Evolutionary conservation across 495 filamentous ascomycete species (phyloP).

Genomic region (Neurospora cerealis): DNA sequence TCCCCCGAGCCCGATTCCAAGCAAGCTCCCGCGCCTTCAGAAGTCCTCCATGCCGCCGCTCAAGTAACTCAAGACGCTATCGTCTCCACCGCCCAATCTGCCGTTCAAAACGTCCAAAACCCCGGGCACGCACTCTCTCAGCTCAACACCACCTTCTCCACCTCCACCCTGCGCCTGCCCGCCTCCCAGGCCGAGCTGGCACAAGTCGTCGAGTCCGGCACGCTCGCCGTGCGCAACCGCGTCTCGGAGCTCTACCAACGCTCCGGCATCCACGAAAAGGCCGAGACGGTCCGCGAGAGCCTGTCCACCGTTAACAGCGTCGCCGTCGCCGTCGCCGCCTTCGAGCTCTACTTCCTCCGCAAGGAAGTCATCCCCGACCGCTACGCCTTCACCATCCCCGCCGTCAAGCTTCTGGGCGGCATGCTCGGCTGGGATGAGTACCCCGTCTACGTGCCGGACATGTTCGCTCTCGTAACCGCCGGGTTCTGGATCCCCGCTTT

Average conservation of each 20-base stretch:
- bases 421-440: constrained; percentile 27
- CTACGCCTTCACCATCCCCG: constrained; percentile 61
- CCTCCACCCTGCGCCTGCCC: constrained; percentile 50
- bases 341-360: constrained; percentile 53
- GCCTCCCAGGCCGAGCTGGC: constrained; percentile 78
- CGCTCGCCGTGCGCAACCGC: constrained; percentile 49
- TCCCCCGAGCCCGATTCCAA: not conserved
- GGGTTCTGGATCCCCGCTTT: constrained; percentile 75
- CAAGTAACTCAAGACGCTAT: constrained; percentile 17
- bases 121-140: constrained; percentile 43
- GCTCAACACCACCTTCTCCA: constrained; percentile 18
- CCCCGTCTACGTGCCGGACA: constrained; percentile 61
- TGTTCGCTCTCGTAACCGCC: constrained; percentile 67
- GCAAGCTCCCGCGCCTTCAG: not conserved
- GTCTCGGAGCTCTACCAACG: constrained; percentile 38
- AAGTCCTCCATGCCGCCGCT: not conserved
- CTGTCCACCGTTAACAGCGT: constrained; percentile 59
- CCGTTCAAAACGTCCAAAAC: constrained; percentile 42
- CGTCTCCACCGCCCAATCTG: constrained; percentile 23
- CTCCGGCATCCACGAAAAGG: constrained; percentile 41
- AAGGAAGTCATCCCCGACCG: constrained; percentile 54
- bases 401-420: constrained; percentile 37
- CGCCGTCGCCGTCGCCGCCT: constrained; percentile 50
- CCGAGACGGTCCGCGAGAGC: constrained; percentile 53
- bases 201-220: constrained; percentile 69